Conservation (phyloP, 2,329 filamentous ascomycete genomes). For the Monosporascus cannonballus region DNA sequence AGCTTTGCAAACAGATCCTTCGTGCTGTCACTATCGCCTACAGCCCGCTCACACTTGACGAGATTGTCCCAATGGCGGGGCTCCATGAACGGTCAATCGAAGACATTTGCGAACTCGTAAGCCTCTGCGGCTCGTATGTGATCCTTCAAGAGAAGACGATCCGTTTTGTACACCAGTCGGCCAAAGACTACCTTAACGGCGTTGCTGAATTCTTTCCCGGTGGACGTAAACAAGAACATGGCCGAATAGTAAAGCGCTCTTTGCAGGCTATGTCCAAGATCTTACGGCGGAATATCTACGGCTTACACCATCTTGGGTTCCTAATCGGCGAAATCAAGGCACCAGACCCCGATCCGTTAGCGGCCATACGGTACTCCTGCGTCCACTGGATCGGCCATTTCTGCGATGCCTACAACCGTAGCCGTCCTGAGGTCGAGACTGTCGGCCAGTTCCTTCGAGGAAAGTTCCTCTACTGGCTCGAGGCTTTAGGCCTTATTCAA, state of each 20-base stretch:
- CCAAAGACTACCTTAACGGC: slow-evolving; percentile 33
- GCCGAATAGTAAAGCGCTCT: slow-evolving; percentile 14
- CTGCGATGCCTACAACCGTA: no score
- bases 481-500: slow-evolving; percentile 31
- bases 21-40: slow-evolving; percentile 21
- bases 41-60: slow-evolving; percentile 29
- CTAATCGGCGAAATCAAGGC: slow-evolving; percentile 14
- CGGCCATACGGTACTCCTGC: no score
- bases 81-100: background rate
- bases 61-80: slow-evolving; percentile 23
- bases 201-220: background rate
- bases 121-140: slow-evolving; percentile 33
- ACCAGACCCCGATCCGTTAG: slow-evolving; percentile 20
- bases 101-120: slow-evolving; percentile 22
- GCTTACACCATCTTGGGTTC: slow-evolving; percentile 16
- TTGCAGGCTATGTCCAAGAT: slow-evolving; percentile 21
- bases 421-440: slow-evolving; percentile 18
- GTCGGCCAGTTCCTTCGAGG: slow-evolving; percentile 27
- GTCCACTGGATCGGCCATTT: no score
- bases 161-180: slow-evolving; percentile 36
- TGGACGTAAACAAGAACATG: slow-evolving; percentile 1
- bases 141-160: slow-evolving; percentile 23
- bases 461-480: slow-evolving; percentile 37
- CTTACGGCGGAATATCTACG: slow-evolving; percentile 31
- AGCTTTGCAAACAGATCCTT: no score